Evolutionary conservation across 495 filamentous ascomycete genomes (phyloP).

Genomic region (Aspergillus panamensis): DNA sequence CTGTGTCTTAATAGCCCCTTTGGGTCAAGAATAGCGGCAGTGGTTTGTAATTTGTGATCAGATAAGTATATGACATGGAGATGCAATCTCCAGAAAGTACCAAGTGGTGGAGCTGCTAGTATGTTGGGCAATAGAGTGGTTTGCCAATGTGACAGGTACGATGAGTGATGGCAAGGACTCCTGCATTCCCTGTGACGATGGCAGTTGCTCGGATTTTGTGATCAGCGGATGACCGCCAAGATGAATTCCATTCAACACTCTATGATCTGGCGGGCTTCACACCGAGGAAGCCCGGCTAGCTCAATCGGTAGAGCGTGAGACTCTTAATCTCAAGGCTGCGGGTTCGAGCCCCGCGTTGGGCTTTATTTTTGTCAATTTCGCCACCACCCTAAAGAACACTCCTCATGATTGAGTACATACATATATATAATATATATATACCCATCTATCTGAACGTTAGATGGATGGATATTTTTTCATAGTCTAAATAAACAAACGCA

Average conservation of each 20-base stretch:
- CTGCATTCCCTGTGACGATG: constrained; percentile 49
- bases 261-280: neutral
- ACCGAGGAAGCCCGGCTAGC: constrained; percentile 37
- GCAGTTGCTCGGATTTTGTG: constrained; percentile 41
- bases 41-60: neutral
- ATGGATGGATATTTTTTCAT: too few relatives aligned
- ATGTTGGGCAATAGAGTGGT: too few relatives aligned
- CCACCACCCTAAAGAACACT: too few relatives aligned
- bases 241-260: too few relatives aligned
- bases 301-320: constrained; percentile 58
- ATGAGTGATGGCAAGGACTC: constrained; percentile 34
- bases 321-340: constrained; percentile 59
- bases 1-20: neutral
- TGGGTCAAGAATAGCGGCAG: neutral
- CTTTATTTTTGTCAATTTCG: constrained; percentile 18
- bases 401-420: too few relatives aligned
- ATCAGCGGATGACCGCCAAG: too few relatives aligned
- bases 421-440: too few relatives aligned
- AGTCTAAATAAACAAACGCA: too few relatives aligned
- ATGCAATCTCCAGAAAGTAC: neutral
- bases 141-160: constrained; percentile 43
- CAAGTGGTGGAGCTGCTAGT: too few relatives aligned
- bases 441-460: too few relatives aligned
- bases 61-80: neutral
- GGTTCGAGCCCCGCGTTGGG: constrained; percentile 57